Percentiles rank a stretch among this genome's conserved stretches.
These are phyloP conservation scores for Botrytis hyacinthi DNA, from an alignment of 2,329 filamentous ascomycete species.

Conservation along the genomic window DNA sequence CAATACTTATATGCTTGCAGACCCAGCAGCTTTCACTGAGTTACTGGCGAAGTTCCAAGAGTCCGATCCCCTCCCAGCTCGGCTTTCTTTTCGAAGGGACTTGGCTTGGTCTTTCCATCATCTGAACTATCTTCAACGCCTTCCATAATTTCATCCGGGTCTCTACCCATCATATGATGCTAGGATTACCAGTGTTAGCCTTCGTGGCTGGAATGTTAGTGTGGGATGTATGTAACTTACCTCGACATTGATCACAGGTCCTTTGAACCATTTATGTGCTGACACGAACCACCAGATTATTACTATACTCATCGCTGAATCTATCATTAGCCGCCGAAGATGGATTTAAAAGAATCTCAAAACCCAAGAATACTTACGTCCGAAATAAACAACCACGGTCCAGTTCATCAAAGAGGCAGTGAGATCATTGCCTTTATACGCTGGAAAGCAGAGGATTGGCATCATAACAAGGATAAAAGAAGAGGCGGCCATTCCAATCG, in stretches of 20 bases:
- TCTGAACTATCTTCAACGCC: conserved; percentile 31
- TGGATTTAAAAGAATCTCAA: background rate
- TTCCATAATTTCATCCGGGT: conserved; percentile 28
- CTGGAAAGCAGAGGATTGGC: conserved; percentile 63
- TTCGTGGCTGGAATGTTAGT: conserved; percentile 10
- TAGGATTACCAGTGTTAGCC: conserved; percentile 25
- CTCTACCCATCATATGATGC: conserved; percentile 37
- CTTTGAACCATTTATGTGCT: conserved; percentile 65
- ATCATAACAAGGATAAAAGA: conserved; percentile 63
- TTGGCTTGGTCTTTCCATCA: conserved; percentile 19
- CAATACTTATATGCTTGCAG: background rate
- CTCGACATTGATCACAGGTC: conserved; percentile 62
- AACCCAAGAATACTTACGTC: conserved; percentile 40
- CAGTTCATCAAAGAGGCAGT: conserved; percentile 58
- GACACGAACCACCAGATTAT: conserved; percentile 59
- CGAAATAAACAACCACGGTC: conserved; percentile 59
- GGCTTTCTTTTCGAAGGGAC: conserved; percentile 25
- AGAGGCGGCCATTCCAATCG: conserved; percentile 54
- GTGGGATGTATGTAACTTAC: conserved; percentile 24
- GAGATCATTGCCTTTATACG: conserved; percentile 51
- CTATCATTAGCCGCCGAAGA: conserved; percentile 22
- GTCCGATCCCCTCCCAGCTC: conserved; percentile 13
- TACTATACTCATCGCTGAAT: conserved; percentile 49
- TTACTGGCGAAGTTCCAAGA: background rate
- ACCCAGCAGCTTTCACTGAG: conserved; percentile 1